Percentiles rank a stretch among this genome's conserved stretches.
phyloP scores from a whole-genome alignment of 2,329 filamentous ascomycete genomes.

The Fonsecaea monophora region DNA sequence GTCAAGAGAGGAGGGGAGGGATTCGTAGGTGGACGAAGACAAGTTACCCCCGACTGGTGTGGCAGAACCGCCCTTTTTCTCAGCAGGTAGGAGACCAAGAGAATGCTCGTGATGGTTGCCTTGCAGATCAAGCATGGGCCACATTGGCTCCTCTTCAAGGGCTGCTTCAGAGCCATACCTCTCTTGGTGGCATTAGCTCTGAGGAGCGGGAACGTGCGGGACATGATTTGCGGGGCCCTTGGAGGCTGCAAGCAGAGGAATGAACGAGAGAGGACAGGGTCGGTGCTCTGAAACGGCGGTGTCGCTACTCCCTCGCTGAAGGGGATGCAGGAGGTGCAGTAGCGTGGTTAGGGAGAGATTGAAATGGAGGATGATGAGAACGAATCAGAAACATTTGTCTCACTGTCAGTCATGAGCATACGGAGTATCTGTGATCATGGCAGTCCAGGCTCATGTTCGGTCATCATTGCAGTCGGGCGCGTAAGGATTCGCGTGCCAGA shows the following conservation, averaged over 20 bases:
- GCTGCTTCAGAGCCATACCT: not conserved
- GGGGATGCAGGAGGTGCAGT: conserved; percentile 31
- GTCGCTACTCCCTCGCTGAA: conserved; percentile 14
- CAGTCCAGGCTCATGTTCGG: not conserved
- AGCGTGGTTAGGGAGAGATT: conserved; percentile 23
- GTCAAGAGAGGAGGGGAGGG: conserved; percentile 9
- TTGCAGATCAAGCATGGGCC: conserved; percentile 13
- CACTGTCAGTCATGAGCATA: not conserved
- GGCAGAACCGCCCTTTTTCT: not conserved
- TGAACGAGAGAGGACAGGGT: conserved; percentile 20
- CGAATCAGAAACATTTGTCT: conserved; percentile 16
- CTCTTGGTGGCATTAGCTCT: not conserved
- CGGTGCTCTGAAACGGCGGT: conserved; percentile 28
- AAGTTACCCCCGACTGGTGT: conserved; percentile 19
- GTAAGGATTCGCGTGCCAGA: not conserved
- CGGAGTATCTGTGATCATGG: conserved; percentile 7
- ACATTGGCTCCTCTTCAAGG: conserved; percentile 6
- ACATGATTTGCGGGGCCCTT: conserved; percentile 20
- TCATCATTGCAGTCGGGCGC: conserved; percentile 18
- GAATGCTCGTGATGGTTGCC: conserved; percentile 27
- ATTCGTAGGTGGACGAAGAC: conserved; percentile 14
- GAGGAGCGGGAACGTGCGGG: conserved; percentile 6
- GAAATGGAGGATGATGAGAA: conserved; percentile 4
- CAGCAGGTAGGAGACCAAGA: not conserved
- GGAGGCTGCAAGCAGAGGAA: conserved; percentile 11